Evolutionary conservation across 2,329 filamentous ascomycete genomes (phyloP), one percentile per base, ranked within the genome.

Genomic region (Aspergillus flavus): DNA sequence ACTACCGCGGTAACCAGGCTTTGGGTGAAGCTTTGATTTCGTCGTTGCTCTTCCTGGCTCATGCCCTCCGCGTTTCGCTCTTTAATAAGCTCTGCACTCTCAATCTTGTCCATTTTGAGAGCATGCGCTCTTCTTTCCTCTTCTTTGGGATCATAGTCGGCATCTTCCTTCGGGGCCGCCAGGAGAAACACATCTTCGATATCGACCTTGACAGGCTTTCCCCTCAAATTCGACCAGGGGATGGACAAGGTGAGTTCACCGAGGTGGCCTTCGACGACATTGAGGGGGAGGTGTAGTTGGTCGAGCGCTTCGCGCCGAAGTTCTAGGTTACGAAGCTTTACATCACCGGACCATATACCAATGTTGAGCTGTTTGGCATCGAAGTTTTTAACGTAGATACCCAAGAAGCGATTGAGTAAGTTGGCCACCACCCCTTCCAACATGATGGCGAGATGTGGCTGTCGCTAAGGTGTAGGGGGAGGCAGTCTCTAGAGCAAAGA

Each of bases 301-400:
- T 99, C 95, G 69, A 99, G 89, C 21, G 95, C 95, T 84, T 99
- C 95, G 63, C 92, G 88, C 61, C 94, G 92, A 55, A 99, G 86
- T 82, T 99, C 92, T 63, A 99, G 89, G 73, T 99, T 90, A 64
- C 90, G 89, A 53, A 99, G 86, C 81, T 96, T 97, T 73, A 99
- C 95, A 82, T 99, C 95, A 72, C 96, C 95, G 26, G 92, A 96
- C 95, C 94, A 99, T 74, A 99, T 99, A 67, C 96, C 95, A 67
- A 99, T 94, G 77, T 99, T 99, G 69, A 99, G 86, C 83, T 99
- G 95, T 74, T 93, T 91, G 60, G 95, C 93, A 80, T 99, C 95
- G 78, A 99, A 99, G 81, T 99, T 98, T 86, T 96, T 94, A 80
- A 99, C 94, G 80, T 99, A 99, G 91, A 98, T 97, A 86, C 95